phyloP scores from a whole-genome alignment of 768 basidiomycete species.

The Leucosporidium yakuticum region DNA sequence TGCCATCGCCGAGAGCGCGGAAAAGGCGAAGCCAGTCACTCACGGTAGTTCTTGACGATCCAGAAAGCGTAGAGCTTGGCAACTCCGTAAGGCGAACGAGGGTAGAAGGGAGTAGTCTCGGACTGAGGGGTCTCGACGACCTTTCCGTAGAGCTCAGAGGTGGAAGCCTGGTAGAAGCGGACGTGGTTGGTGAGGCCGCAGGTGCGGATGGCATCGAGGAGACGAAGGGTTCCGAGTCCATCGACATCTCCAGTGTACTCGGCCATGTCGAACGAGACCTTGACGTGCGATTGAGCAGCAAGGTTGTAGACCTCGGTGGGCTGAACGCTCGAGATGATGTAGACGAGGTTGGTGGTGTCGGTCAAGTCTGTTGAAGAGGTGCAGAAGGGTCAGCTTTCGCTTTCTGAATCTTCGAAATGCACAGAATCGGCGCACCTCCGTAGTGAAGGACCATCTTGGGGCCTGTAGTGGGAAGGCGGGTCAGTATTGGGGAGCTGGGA shows the following conservation, averaged over 20 bases:
- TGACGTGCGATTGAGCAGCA: conserved; percentile 95
- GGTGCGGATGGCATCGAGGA: conserved; percentile 92
- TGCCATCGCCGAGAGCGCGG: no score
- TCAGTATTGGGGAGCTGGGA: no score
- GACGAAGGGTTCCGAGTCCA: conserved; percentile 85
- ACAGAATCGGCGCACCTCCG: conserved; percentile 30
- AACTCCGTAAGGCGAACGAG: conserved; percentile 89
- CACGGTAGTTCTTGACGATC: conserved; percentile 46
- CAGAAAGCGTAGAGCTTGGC: conserved; percentile 65
- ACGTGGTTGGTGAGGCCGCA: conserved; percentile 88
- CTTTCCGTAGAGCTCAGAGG: conserved; percentile 94
- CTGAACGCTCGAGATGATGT: conserved; percentile 88
- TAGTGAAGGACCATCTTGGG: conserved; percentile 44
- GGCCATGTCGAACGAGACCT: conserved; percentile 98
- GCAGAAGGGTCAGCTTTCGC: no score
- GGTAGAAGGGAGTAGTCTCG: conserved; percentile 96
- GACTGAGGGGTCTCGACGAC: conserved; percentile 91
- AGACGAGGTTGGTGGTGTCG: conserved; percentile 94
- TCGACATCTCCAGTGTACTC: conserved; percentile 99
- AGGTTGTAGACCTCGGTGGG: conserved; percentile 97
- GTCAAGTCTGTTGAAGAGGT: conserved; percentile 58
- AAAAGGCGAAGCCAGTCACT: background rate
- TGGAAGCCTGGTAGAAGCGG: conserved; percentile 95
- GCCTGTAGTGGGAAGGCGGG: conserved; percentile 8
- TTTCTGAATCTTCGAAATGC: background rate